These are phyloP conservation scores for Chenopodium berlandieri DNA, from an alignment of 148 eudicot genomes.

Conservation along the genomic window DNA sequence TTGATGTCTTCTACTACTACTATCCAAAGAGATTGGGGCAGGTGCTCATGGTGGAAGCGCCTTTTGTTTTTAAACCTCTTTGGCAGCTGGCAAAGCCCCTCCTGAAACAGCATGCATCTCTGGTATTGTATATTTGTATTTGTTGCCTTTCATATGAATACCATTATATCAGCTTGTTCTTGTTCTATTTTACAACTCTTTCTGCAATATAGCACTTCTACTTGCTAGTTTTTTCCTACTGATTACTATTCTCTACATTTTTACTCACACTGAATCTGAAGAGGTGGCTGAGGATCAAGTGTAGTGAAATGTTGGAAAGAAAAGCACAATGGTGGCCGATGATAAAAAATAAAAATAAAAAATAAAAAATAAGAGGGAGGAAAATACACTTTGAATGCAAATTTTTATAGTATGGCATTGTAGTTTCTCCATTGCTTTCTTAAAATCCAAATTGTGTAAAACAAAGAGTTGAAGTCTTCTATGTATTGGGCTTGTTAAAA, in stretches of 20 bases:
- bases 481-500: background rate
- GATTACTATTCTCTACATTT: background rate
- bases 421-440: background rate
- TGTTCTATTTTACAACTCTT: background rate
- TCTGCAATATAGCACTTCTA: background rate
- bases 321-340: background rate
- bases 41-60: slow-evolving; percentile 89
- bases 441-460: background rate
- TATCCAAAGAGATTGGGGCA: slow-evolving; percentile 80
- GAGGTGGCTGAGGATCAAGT: background rate
- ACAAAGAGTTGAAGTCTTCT: background rate
- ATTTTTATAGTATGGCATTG: background rate
- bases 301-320: background rate
- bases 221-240: background rate
- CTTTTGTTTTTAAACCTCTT: slow-evolving; percentile 78
- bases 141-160: background rate
- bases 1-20: slow-evolving; percentile 85
- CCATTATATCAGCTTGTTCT: background rate
- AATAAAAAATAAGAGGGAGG: too few relatives aligned
- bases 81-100: slow-evolving; percentile 89
- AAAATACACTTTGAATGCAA: background rate
- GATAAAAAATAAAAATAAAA: background rate
- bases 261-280: background rate
- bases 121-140: slow-evolving; percentile 40
- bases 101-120: slow-evolving; percentile 73